Base-by-base conservation (phyloP, 2,329 filamentous ascomycete genomes). In the Aureobasidium sp. region DNA sequence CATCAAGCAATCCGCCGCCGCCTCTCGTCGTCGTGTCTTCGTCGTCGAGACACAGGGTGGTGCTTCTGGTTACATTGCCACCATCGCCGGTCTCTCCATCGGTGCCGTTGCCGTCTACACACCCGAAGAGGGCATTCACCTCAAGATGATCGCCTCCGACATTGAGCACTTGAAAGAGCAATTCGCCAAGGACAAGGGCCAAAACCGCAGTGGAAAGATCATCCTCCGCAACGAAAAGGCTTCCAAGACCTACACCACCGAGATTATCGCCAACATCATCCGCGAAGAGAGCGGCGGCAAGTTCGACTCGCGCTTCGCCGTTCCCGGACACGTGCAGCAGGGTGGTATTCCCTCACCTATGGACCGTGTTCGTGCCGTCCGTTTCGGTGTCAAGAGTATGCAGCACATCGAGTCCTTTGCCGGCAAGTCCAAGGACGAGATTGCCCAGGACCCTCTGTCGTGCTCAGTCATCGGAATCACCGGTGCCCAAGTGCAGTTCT, bases 21-120 rank as follows among this genome's bases (percentile, higher is more conserved):
- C 94, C 1, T 95, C 91, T 1, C 88, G 94, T 63, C 87, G 94
- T 48, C 87, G 94, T 64, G 93, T 97, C 60, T 99, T 99, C 76
- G 92, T 99, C 59, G 93, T 99, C 60, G 94, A 99, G 78, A 97
- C 94, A 0, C 94, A 99, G 77, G 94, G 94, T 69, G 94, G 94
- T 39, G 87, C 90, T 62, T 97, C 90, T 5, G 94, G 94, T 22
- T 99, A 97, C 75, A 85, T 97, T 63, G 93, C 93, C 31, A 96
- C 91, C 0, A 83, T 97, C 61, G 91, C 89, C 15, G 94, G 93
- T 54, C 84, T 99, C 15, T 86, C 88, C n/a, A 91, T 97, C 17
- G 94, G 94, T 61, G 94, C 94, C 9, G 82, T 89, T 15, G 92
- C 93, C 0, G 92, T 97, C 14, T 99, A 99, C 76, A 97, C 93